Evolutionary conservation across 345 rosid genomes (phyloP).

Genomic region (Camelina neglecta): DNA sequence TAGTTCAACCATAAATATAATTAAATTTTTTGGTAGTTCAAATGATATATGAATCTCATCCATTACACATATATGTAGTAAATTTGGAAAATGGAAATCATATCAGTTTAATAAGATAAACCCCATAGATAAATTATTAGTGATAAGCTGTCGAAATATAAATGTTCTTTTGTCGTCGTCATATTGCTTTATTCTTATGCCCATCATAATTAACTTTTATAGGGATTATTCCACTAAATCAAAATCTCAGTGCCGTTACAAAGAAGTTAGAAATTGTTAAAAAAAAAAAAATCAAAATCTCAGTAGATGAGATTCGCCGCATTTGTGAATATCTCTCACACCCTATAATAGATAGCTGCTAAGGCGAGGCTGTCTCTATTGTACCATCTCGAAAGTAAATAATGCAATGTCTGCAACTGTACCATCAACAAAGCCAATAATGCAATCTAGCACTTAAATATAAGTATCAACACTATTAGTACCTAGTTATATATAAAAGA

Average conservation of each 20-base stretch:
- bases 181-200: constrained; percentile 29
- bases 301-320: constrained; percentile 51
- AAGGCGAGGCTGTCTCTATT: constrained; percentile 33
- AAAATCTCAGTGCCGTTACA: constrained; percentile 43
- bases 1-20: background rate
- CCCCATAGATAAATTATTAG: background rate
- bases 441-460: background rate
- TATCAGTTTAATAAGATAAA: background rate
- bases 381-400: constrained; percentile 30
- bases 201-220: constrained; percentile 15
- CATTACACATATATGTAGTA: background rate
- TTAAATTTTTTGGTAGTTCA: background rate
- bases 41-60: background rate
- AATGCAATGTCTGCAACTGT: constrained; percentile 30
- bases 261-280: background rate
- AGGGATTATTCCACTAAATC: constrained; percentile 34
- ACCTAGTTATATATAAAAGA: no score
- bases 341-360: constrained; percentile 18
- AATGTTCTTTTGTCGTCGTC: constrained; percentile 40
- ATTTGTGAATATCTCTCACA: constrained; percentile 44
- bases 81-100: background rate
- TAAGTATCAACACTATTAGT: background rate
- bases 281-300: constrained; percentile 45
- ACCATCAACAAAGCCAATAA: constrained; percentile 30
- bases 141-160: constrained; percentile 24